A percentile compares a stretch with the other conserved stretches of the same genome.
phyloP scores from a whole-genome alignment of 2,329 filamentous ascomycete species.

The Stenocarpella maydis region DNA sequence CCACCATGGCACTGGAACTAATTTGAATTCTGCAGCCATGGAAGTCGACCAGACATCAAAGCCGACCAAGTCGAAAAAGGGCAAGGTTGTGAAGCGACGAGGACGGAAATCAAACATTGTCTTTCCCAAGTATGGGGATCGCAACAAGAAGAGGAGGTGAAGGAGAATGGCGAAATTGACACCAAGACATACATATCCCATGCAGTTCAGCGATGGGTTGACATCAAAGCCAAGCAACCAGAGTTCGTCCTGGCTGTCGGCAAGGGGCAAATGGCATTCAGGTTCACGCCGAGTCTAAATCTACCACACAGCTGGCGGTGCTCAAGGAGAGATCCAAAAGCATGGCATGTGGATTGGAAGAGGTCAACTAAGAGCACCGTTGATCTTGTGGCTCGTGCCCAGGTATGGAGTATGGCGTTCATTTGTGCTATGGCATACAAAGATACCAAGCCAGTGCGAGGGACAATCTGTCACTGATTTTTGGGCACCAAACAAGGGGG shows the following conservation, averaged over 20 bases:
- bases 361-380: not conserved
- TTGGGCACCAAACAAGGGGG: not conserved
- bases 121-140: slow-evolving; percentile 66
- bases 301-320: not conserved
- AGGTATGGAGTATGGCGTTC: not conserved
- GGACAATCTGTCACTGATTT: not conserved
- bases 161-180: slow-evolving; percentile 26
- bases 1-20: not conserved
- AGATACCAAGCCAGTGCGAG: not conserved
- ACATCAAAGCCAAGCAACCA: not conserved
- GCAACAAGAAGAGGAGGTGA: slow-evolving; percentile 54
- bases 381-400: not conserved
- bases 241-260: not conserved
- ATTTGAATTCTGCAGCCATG: slow-evolving; percentile 53
- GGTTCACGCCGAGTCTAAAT: not conserved
- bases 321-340: not conserved
- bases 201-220: not conserved
- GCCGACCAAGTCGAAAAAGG: slow-evolving; percentile 53
- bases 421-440: not conserved
- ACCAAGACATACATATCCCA: not conserved
- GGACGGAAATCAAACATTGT: slow-evolving; percentile 65
- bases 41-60: slow-evolving; percentile 60
- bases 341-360: not conserved
- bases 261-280: not conserved
- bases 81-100: slow-evolving; percentile 65